These are phyloP conservation scores for Orobanche coerulescens DNA, from an alignment of 257 asterid species.

Conservation along the genomic window DNA sequence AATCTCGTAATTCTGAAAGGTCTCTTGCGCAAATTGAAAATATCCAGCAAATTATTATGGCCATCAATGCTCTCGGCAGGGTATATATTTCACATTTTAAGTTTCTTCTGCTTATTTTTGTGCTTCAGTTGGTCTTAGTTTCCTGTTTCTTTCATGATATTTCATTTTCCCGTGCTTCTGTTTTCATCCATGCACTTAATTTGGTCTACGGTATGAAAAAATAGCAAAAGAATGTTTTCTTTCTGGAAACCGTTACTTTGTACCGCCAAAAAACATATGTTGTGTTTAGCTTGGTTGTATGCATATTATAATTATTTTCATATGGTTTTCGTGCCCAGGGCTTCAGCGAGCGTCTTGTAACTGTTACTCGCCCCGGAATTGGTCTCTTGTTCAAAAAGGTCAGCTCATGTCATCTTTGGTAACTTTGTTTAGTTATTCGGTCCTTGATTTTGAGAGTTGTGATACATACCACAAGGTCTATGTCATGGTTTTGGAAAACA, in stretches of 20 bases:
- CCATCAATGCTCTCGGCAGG: slow-evolving; percentile 98
- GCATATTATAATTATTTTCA: not conserved
- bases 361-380: slow-evolving; percentile 81
- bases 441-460: slow-evolving; percentile 1
- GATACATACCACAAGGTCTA: slow-evolving; percentile 7
- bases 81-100: slow-evolving; percentile 29
- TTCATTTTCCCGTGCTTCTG: not conserved
- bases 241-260: not conserved
- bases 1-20: slow-evolving; percentile 45
- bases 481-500: too few relatives aligned
- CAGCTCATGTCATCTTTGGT: slow-evolving; percentile 10
- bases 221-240: not conserved
- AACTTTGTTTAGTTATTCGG: not conserved
- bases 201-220: not conserved
- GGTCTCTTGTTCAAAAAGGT: slow-evolving; percentile 97
- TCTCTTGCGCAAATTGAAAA: slow-evolving; percentile 47
- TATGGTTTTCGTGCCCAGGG: slow-evolving; percentile 51
- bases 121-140: slow-evolving; percentile 10
- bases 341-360: slow-evolving; percentile 85
- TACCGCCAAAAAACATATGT: not conserved
- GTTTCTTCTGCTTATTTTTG: slow-evolving; percentile 13
- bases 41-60: slow-evolving; percentile 73
- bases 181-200: not conserved
- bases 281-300: not conserved
- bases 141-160: not conserved